A percentile compares a stretch with the other conserved stretches of the same genome.
Evolutionary conservation across 2,329 filamentous ascomycete genomes (phyloP).

Genomic region (Scedosporium aurantiacum): DNA sequence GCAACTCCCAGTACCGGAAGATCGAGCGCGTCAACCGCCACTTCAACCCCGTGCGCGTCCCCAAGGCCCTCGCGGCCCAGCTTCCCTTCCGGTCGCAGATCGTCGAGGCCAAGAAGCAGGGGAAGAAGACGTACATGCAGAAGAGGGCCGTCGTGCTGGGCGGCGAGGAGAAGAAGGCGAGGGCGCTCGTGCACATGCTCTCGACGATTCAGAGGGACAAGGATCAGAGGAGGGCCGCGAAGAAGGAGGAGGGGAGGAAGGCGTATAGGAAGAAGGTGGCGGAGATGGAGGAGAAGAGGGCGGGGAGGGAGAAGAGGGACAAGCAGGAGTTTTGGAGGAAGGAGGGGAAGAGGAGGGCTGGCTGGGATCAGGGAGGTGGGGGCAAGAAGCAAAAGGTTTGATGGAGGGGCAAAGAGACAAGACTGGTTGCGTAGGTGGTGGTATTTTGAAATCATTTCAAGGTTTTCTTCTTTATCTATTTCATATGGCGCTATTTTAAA

Average conservation of each 20-base stretch:
- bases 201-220: constrained; percentile 86
- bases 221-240: constrained; percentile 65
- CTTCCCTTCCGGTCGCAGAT: constrained; percentile 93
- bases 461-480: too few species aligned
- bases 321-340: constrained; percentile 84
- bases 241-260: constrained; percentile 79
- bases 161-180: constrained; percentile 79
- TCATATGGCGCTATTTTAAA: neutral
- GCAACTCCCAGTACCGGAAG: constrained; percentile 74
- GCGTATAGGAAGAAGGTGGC: constrained; percentile 75
- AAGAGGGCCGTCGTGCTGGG: constrained; percentile 84
- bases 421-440: neutral
- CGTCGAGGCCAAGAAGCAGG: constrained; percentile 66
- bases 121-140: constrained; percentile 78
- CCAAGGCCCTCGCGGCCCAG: constrained; percentile 65
- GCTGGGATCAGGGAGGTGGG: constrained; percentile 29
- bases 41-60: constrained; percentile 72
- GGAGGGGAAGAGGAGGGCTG: constrained; percentile 63
- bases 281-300: constrained; percentile 74
- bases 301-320: constrained; percentile 78
- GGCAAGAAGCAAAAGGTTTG: constrained; percentile 17
- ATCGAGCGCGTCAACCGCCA: constrained; percentile 57
- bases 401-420: neutral
- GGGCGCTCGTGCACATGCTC: constrained; percentile 86
- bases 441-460: neutral